Evolutionary conservation across 306 rosid genomes (phyloP).

Genomic region (Abrus precatorius): DNA sequence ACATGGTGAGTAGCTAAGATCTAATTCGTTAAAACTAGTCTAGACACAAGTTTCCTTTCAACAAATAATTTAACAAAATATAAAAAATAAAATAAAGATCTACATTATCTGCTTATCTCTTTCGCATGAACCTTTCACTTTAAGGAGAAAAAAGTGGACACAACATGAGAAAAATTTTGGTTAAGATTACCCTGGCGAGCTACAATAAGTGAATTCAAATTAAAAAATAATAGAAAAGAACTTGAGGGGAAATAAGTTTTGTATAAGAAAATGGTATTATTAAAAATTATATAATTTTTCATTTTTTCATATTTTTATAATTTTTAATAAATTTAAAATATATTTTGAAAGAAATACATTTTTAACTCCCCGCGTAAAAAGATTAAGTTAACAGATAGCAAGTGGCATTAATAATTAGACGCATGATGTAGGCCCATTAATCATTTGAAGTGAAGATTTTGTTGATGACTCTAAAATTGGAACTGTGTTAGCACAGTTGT

Average conservation of each 20-base stretch:
- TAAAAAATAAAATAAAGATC: background rate
- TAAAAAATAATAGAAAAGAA: background rate
- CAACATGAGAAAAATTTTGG: background rate
- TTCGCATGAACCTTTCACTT: constrained; percentile 2
- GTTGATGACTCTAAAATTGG: constrained; percentile 44
- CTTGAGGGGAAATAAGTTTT: background rate
- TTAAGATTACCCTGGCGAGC: background rate
- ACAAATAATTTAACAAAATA: background rate
- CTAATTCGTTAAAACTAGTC: background rate
- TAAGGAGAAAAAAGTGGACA: background rate
- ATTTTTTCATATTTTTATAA: too few relatives aligned
- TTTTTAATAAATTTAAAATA: too few relatives aligned
- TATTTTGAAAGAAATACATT: too few relatives aligned
- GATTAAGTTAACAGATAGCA: constrained; percentile 43
- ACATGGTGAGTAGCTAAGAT: constrained; percentile 11
- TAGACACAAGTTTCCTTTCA: background rate
- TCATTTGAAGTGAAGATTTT: constrained; percentile 79
- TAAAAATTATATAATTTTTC: too few relatives aligned
- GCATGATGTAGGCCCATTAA: constrained; percentile 65
- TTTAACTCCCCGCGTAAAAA: too few relatives aligned
- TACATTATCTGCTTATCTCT: constrained; percentile 1
- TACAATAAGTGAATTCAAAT: constrained; percentile 7
- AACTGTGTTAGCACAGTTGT: constrained; percentile 34
- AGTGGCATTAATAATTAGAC: constrained; percentile 48
- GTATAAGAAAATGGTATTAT: too few relatives aligned